Conservation (phyloP, 495 filamentous ascomycete genomes). For the Thermothielavioides terrestris region DNA sequence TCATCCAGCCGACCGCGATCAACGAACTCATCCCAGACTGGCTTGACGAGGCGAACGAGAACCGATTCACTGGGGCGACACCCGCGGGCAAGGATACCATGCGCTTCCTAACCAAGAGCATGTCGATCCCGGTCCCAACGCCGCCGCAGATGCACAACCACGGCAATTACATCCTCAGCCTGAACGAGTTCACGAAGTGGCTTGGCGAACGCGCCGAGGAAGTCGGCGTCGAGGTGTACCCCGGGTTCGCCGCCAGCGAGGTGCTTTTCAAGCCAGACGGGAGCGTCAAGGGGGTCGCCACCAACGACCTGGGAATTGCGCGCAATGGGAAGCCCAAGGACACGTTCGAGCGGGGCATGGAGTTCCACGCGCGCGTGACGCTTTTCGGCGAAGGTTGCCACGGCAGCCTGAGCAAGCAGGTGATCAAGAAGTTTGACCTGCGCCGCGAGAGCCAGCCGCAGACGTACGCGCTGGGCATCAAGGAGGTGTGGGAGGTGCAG, state of each 20-base stretch:
- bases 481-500: slow-evolving; percentile 95
- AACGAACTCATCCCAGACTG: slow-evolving; percentile 91
- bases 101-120: slow-evolving; percentile 85
- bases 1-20: slow-evolving; percentile 82
- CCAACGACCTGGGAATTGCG: slow-evolving; percentile 83
- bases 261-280: slow-evolving; percentile 81
- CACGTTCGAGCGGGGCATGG: slow-evolving; percentile 94
- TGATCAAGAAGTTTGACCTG: slow-evolving; percentile 90
- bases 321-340: slow-evolving; percentile 79
- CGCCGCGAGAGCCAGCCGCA: slow-evolving; percentile 82
- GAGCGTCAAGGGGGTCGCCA: slow-evolving; percentile 87
- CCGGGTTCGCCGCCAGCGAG: slow-evolving; percentile 91
- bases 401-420: slow-evolving; percentile 90
- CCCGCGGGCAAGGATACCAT: slow-evolving; percentile 77
- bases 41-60: slow-evolving; percentile 77
- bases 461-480: slow-evolving; percentile 89
- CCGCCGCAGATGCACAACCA: slow-evolving; percentile 98
- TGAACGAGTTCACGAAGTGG: slow-evolving; percentile 94
- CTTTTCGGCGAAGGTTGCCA: slow-evolving; percentile 96
- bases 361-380: slow-evolving; percentile 90
- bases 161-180: slow-evolving; percentile 92
- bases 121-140: slow-evolving; percentile 67
- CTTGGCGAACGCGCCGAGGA: slow-evolving; percentile 91
- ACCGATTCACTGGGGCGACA: slow-evolving; percentile 74
- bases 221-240: slow-evolving; percentile 95